Conservation (phyloP, 2,329 filamentous ascomycete genomes). For the Ceratocystis eucalypticola region DNA sequence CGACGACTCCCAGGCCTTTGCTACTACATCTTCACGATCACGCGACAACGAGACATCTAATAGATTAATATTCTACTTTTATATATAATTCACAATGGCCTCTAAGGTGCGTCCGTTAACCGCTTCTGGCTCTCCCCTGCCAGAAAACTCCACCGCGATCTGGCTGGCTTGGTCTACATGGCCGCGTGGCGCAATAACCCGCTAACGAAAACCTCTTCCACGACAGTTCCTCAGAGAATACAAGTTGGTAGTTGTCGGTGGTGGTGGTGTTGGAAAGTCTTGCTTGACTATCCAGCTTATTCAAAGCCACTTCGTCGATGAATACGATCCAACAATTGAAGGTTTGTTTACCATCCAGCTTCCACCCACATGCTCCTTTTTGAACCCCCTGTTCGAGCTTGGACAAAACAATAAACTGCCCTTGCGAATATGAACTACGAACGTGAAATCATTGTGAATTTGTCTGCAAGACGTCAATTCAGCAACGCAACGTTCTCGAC, state of each 20-base stretch:
- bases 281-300: conserved; percentile 96
- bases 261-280: conserved; percentile 97
- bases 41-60: conserved; percentile 5
- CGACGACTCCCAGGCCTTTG: not conserved
- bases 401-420: not conserved
- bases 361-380: conserved; percentile 14
- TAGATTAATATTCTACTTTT: conserved; percentile 6
- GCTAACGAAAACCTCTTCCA: conserved; percentile 9
- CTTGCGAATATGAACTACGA: not conserved
- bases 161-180: not conserved
- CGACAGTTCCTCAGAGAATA: conserved; percentile 74
- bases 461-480: too few relatives aligned
- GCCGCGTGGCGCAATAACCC: not conserved
- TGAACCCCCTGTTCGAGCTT: not conserved
- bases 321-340: conserved; percentile 99
- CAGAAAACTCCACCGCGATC: not conserved
- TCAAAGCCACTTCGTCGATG: conserved; percentile 95
- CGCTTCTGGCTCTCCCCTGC: not conserved
- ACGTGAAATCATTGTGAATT: too few relatives aligned
- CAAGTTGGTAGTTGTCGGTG: conserved; percentile 92
- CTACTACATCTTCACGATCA: not conserved
- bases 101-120: conserved; percentile 29
- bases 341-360: conserved; percentile 40
- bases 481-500: too few relatives aligned
- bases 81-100: conserved; percentile 27